Conservation (phyloP, 1,284 basidiomycete species). For the Malassezia caprae region DNA sequence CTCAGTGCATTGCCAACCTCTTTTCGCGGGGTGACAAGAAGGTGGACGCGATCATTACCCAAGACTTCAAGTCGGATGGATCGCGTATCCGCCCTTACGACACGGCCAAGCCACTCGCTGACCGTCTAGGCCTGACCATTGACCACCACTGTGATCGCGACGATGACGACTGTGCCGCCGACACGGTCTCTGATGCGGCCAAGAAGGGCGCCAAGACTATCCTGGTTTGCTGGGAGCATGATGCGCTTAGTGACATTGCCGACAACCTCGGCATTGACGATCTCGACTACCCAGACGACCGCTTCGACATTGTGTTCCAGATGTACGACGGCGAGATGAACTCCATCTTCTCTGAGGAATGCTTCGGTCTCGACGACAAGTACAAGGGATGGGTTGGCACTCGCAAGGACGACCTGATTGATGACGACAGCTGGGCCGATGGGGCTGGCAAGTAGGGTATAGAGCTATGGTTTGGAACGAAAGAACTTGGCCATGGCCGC, state of each 20-base stretch:
- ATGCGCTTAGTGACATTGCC: slow-evolving; percentile 31
- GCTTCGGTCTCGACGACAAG: slow-evolving; percentile 21
- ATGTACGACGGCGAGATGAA: slow-evolving; percentile 18
- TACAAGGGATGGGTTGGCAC: slow-evolving; percentile 3
- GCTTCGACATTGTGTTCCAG: slow-evolving; percentile 23
- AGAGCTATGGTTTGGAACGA: slow-evolving; percentile 3
- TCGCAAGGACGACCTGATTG: slow-evolving; percentile 6
- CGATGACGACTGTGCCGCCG: slow-evolving; percentile 35
- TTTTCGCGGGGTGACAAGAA: slow-evolving; percentile 9
- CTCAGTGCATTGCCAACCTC: slow-evolving; percentile 9
- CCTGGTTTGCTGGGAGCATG: slow-evolving; percentile 31
- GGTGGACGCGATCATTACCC: slow-evolving; percentile 23
- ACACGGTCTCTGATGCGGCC: slow-evolving; percentile 29
- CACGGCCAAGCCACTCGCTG: slow-evolving; percentile 44
- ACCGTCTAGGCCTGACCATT: slow-evolving; percentile 37
- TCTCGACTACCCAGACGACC: slow-evolving; percentile 13
- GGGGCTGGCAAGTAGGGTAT: slow-evolving; percentile 6
- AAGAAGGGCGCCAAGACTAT: slow-evolving; percentile 16
- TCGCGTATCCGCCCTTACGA: slow-evolving; percentile 37
- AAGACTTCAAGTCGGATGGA: slow-evolving; percentile 31
- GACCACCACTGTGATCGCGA: slow-evolving; percentile 43
- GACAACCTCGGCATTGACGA: slow-evolving; percentile 28
- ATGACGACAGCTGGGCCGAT: slow-evolving; percentile 3
- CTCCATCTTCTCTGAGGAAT: slow-evolving; percentile 22
- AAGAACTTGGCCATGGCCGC: slow-evolving; percentile 54